phyloP scores from a whole-genome alignment of 140 eudicot genomes.

The Cichorium intybus region DNA sequence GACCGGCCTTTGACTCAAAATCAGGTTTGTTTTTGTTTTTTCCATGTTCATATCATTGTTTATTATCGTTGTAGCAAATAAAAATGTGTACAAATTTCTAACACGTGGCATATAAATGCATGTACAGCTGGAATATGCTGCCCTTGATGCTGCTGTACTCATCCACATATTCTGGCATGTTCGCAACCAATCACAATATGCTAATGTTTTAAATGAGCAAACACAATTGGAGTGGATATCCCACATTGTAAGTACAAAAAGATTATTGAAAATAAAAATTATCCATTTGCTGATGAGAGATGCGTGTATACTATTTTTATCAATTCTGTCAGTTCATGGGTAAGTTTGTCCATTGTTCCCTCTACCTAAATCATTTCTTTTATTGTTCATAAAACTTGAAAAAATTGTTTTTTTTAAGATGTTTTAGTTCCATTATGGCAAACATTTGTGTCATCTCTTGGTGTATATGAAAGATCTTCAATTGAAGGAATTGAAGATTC shows the following conservation, averaged over 20 bases:
- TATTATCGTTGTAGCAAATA: neutral
- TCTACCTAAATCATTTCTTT: too few species aligned
- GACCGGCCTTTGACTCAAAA: conserved; percentile 76
- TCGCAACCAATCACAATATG: conserved; percentile 53
- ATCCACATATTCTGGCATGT: conserved; percentile 81
- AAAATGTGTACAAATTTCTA: neutral
- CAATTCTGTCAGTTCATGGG: too few species aligned
- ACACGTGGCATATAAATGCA: conserved; percentile 4
- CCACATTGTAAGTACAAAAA: conserved; percentile 56
- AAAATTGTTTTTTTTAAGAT: too few species aligned
- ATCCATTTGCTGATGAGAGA: neutral
- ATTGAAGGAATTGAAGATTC: too few species aligned
- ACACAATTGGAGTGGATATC: conserved; percentile 86
- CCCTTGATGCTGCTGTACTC: conserved; percentile 96
- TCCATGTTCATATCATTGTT: neutral
- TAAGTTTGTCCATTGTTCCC: too few species aligned
- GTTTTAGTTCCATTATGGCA: too few species aligned
- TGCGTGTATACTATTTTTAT: too few species aligned
- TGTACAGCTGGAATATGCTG: conserved; percentile 94
- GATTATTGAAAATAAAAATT: neutral
- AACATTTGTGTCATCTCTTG: too few species aligned
- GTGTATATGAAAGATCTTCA: too few species aligned
- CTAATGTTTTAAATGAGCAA: conserved; percentile 35
- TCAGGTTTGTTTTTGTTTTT: conserved; percentile 54
- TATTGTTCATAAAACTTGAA: too few species aligned